Base-by-base conservation (phyloP, 345 rosid species). In the Murraya koenigii region DNA sequence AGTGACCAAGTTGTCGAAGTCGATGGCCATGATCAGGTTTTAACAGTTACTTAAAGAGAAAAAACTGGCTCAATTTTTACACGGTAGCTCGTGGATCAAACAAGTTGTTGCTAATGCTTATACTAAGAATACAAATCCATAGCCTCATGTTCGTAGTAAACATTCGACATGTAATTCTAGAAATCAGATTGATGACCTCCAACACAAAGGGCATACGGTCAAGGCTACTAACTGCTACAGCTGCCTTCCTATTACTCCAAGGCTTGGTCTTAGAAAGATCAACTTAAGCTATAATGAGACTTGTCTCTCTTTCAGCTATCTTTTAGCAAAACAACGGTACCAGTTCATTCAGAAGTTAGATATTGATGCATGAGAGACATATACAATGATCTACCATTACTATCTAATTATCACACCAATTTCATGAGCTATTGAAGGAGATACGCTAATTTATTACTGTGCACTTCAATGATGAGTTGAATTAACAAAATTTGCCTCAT, bases 61-160 rank as follows among this genome's bases (percentile, higher is more conserved):
- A 35, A 75, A 63, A 41, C 67, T 75, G 36, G 61, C 36, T 3
- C 78, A 71, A 11, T 78, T 75, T 56, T 32, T 81, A 6, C 76
- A 71, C 22, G 80, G 78, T 36, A 70, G 68, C 66, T 8, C 4
- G 17, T 69, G 71, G 83, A 44, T 32, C 17, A 25, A 70, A 33
- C 71, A 63, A 55, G 36, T 55, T 17, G 26, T 52, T 15, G 39
- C 69, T 26, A 10, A 26, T 58, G 60, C 30, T 30, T 39, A 13
- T 17, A 4, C 7, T 25, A 33, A 30, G 39, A 17, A 32, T 3
- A 1, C 36, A 62, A 62, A 30, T 62, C 19, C 9, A 32, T 19
- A 8, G 39, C 67, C 23, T 11, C 55, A 5, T 15, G 20, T 49
- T 49, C 26, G 20, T 26, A 25, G 65, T 0, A 61, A 61, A 15